These are phyloP conservation scores for Tolypocladium ovalisporum DNA, from an alignment of 2,329 filamentous ascomycete genomes.

Conservation along the genomic window DNA sequence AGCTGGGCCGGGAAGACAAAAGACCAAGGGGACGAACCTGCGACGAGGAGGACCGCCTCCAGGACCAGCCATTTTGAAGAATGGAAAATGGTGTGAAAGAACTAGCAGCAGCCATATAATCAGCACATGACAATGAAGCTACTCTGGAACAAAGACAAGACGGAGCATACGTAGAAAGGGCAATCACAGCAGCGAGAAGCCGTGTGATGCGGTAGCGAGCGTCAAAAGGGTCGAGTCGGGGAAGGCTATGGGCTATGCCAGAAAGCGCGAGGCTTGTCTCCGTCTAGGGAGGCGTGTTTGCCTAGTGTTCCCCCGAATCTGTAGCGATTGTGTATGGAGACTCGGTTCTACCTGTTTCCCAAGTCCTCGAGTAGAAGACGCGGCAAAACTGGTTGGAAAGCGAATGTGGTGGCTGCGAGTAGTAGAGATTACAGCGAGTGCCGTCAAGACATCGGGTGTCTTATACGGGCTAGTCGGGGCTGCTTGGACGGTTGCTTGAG, in stretches of 20 bases:
- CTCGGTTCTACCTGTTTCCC: background rate
- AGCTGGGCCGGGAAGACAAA: background rate
- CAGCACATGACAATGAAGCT: background rate
- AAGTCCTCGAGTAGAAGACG: background rate
- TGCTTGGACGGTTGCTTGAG: background rate
- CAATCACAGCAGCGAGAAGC: conserved; percentile 14
- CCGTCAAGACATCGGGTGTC: background rate
- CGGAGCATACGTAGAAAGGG: conserved; percentile 15
- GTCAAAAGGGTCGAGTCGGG: conserved; percentile 10
- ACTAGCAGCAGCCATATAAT: background rate
- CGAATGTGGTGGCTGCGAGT: conserved; percentile 19
- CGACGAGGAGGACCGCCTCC: conserved; percentile 83
- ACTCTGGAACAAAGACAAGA: background rate
- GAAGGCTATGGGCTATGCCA: background rate
- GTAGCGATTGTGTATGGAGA: background rate
- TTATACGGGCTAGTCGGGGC: background rate
- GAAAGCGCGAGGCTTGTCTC: background rate
- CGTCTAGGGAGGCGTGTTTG: background rate
- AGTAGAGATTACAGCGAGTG: conserved; percentile 2
- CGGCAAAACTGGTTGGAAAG: conserved; percentile 11
- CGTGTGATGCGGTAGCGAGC: conserved; percentile 27
- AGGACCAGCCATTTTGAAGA: conserved; percentile 69
- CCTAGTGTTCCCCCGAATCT: background rate
- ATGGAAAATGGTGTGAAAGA: background rate
- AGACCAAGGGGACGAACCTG: conserved; percentile 32